Evolutionary conservation across 345 rosid species (phyloP), one percentile per base, ranked within the genome.

Genomic region (Populus nigra): DNA sequence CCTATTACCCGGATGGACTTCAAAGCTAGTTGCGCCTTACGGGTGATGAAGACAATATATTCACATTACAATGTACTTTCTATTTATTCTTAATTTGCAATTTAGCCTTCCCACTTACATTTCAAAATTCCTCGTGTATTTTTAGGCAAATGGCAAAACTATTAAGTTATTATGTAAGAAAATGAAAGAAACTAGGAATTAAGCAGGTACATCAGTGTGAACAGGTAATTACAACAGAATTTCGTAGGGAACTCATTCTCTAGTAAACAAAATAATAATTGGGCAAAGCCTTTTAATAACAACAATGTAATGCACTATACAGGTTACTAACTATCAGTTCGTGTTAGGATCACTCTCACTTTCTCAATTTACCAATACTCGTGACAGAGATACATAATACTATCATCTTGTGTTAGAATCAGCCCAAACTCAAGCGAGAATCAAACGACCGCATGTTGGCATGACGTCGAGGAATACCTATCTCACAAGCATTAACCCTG

Each of bases 291-390:
- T 68, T 35, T 23, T 8, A 39, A 39, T 20, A 65, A 62, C 49
- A 78, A 15, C 23, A 23, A 35, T 20, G 5, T 35, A 50, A 16
- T 65, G 65, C 79, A 36, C 83, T 80, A 76, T 75, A 80, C 83
- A 80, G 31, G 63, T 78, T 83, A 84, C 80, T 77, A 75, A 84
- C 80, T 77, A 75, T 81, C 87, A 80, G 77, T 73, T 82, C 77
- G 43, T 77, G 91, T 89, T 88, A 90, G 88, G 79, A 83, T 81
- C 81, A 65, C 81, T 67, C 68, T 77, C 76, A 76, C 47, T 76
- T 77, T 33, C 67, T 66, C 69, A 69, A 47, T 73, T 39, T 73
- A 62, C 73, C 57, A 66, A 29, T 67, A 59, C 75, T 47, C 45
- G 17, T 67, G 74, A 75, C 7, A 66, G 75, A 87, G 85, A 82